Evolutionary conservation across 2,329 filamentous ascomycete genomes (phyloP), one percentile per base, ranked within the genome.

Genomic region (Thelonectria blattea): DNA sequence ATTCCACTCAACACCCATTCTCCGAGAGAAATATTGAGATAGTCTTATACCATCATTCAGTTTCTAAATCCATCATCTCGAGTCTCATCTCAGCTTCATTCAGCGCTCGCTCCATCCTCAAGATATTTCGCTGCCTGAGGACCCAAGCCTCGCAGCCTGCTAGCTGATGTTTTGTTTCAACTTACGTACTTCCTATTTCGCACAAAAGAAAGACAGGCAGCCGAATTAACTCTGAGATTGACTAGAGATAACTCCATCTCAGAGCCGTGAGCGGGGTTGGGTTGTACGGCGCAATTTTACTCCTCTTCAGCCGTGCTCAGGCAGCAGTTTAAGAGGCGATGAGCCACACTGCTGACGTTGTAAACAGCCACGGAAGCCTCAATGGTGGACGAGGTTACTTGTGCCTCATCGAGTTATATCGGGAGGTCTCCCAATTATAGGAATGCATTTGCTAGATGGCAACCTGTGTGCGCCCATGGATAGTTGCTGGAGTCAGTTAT

Each of bases 281-380:
- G 18, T 10, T 22, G 14, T 22, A 22, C 17, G 37, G 9, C n/a
- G 11, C 45, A 20, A 51, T 51, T 51, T 41, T 7, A 20, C 15
- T n/a, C 2, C 12, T 24, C 14, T 22, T 18, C 17, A 15, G 45
- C 15, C 11, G 27, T 51, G 18, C 46, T 46, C 46, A 51, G 56
- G 51, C 56, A 59, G 24, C 56, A 37, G 27, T 49, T 45, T 53
- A 53, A 49, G 15, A 24, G 12, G n/a, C 22, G 32, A 45, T 10
- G 37, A 22, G 17, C 20, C 20, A 6, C 14, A 12, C 10, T n/a
- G 30, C 17, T 37, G 27, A 17, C 30, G 17, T 8, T 17, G 20
- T 24, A 18, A 20, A 14, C 20, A 2, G 11, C 20, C 5, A 45
- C 15, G 42, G 22, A 20, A 18, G n/a, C 30, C 12, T 49, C 24